A percentile compares a stretch with the other conserved stretches of the same genome.
Conservation (phyloP, 352 stramenopile genomes). For the Pythium biforme region DNA sequence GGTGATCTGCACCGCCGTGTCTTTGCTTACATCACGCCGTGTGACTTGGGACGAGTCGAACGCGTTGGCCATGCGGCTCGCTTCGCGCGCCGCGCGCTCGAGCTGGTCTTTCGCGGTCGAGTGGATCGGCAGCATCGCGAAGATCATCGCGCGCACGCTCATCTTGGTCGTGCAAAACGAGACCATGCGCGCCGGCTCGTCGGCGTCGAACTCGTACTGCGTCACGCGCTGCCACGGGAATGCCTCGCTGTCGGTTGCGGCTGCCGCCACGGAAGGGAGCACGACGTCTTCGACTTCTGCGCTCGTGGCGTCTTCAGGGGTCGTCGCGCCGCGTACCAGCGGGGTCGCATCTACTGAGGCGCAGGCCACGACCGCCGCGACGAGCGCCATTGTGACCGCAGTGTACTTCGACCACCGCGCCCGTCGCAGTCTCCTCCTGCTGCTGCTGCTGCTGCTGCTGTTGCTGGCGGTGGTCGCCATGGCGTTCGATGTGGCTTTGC, state of each 20-base stretch:
- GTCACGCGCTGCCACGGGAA: conserved; percentile 6
- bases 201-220: conserved; percentile 6
- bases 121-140: conserved; percentile 8
- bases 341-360: not conserved
- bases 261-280: not conserved
- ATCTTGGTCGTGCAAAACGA: conserved; percentile 7
- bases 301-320: no score
- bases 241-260: not conserved
- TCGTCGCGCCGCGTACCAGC: not conserved
- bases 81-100: not conserved
- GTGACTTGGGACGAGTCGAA: conserved; percentile 11
- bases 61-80: conserved; percentile 9
- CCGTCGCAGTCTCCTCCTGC: no score
- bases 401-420: not conserved
- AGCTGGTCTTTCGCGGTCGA: conserved; percentile 11
- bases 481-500: not conserved
- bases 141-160: conserved; percentile 1
- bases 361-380: not conserved
- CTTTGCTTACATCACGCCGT: not conserved
- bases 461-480: not conserved
- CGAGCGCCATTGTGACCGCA: not conserved
- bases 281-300: not conserved
- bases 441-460: not conserved
- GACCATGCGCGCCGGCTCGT: not conserved
- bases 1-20: not conserved